These are phyloP conservation scores for Tylopilus rubrobrunneus DNA, from an alignment of 768 basidiomycete species.

Conservation along the genomic window DNA sequence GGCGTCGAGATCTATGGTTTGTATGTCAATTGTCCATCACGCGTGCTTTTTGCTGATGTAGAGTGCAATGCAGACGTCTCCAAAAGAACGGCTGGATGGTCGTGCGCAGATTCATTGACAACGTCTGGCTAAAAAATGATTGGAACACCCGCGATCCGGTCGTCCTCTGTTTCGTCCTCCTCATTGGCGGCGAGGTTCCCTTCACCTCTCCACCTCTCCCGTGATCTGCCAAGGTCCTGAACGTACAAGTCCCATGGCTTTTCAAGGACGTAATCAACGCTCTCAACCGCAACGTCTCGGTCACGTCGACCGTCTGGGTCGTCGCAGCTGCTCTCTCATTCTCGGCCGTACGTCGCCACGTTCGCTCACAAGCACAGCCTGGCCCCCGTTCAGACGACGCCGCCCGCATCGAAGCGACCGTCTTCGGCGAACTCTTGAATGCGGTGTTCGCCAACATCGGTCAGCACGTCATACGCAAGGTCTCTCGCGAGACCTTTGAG, in stretches of 20 bases:
- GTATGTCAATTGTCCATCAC: slow-evolving; percentile 42
- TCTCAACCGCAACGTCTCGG: slow-evolving; percentile 77
- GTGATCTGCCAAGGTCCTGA: slow-evolving; percentile 58
- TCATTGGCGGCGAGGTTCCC: slow-evolving; percentile 81
- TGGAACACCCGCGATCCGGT: slow-evolving; percentile 81
- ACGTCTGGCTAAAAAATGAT: slow-evolving; percentile 91
- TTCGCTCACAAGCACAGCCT: neutral
- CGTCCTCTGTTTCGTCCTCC: slow-evolving; percentile 71
- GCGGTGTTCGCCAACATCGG: slow-evolving; percentile 96
- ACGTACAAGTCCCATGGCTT: slow-evolving; percentile 96
- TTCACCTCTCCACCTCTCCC: neutral
- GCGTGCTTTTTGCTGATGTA: slow-evolving; percentile 13
- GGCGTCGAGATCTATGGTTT: slow-evolving; percentile 96
- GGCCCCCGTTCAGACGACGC: slow-evolving; percentile 63
- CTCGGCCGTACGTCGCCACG: slow-evolving; percentile 71
- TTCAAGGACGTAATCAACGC: slow-evolving; percentile 92
- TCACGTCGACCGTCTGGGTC: slow-evolving; percentile 80
- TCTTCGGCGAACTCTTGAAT: slow-evolving; percentile 90
- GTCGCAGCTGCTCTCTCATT: slow-evolving; percentile 80
- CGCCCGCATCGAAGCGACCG: slow-evolving; percentile 83
- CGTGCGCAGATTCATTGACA: slow-evolving; percentile 72
- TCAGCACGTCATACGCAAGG: slow-evolving; percentile 89
- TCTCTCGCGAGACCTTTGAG: slow-evolving; percentile 93
- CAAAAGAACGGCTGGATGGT: slow-evolving; percentile 72
- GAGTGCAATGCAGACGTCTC: slow-evolving; percentile 42